Conservation (phyloP, 345 rosid genomes). For the Iberis pinnata region DNA sequence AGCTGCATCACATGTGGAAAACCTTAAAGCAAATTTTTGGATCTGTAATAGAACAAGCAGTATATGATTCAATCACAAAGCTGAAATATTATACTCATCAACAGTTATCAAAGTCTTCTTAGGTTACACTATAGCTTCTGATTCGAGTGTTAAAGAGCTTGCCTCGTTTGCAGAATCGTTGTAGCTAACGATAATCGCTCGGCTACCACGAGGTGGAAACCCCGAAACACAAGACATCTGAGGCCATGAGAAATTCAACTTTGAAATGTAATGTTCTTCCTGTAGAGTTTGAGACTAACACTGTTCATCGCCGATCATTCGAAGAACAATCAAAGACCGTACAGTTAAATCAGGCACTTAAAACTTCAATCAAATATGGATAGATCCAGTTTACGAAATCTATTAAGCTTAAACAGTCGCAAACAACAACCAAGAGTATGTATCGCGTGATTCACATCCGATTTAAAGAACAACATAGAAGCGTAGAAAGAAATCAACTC, state of each 20-base stretch:
- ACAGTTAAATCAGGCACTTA: background rate
- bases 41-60: constrained; percentile 42
- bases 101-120: background rate
- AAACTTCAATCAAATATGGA: background rate
- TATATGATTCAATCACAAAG: background rate
- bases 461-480: background rate
- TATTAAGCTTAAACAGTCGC: constrained; percentile 11
- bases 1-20: constrained; percentile 46
- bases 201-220: constrained; percentile 64
- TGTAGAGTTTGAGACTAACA: constrained; percentile 34
- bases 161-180: constrained; percentile 51
- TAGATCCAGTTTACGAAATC: background rate
- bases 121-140: background rate
- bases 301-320: constrained; percentile 6
- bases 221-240: constrained; percentile 64
- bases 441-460: constrained; percentile 2
- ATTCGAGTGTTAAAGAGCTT: constrained; percentile 12
- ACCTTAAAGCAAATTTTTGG: constrained; percentile 75
- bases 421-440: background rate
- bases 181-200: constrained; percentile 59
- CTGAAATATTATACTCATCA: constrained; percentile 2
- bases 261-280: constrained; percentile 84
- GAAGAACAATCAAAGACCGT: background rate
- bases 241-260: constrained; percentile 80
- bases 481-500: constrained; percentile 25